These are phyloP conservation scores for Pyricularia grisea DNA, from an alignment of 2,329 filamentous ascomycete species.

Conservation along the genomic window DNA sequence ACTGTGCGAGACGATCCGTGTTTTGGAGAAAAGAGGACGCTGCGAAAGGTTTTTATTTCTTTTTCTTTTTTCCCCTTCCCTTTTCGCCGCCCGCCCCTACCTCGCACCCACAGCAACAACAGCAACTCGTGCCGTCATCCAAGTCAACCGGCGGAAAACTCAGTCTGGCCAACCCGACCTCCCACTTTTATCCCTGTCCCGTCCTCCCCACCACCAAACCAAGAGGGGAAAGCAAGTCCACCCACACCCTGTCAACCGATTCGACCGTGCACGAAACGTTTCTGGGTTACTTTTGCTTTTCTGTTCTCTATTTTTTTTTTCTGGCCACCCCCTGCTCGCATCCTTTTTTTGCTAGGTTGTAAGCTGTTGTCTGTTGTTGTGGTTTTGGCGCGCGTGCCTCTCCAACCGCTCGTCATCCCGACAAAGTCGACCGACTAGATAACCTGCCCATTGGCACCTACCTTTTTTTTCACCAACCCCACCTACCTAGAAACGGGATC, in stretches of 20 bases:
- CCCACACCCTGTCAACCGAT: background rate
- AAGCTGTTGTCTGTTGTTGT: background rate
- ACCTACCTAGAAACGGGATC: background rate
- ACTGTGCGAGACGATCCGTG: background rate
- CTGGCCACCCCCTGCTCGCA: background rate
- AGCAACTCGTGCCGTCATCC: background rate
- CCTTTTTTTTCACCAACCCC: background rate
- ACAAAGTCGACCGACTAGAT: background rate
- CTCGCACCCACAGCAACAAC: background rate
- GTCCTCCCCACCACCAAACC: background rate
- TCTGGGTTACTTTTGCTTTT: background rate
- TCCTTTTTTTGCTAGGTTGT: background rate
- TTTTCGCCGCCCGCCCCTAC: background rate
- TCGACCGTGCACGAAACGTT: background rate
- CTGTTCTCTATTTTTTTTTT: constrained; percentile 1
- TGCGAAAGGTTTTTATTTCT: background rate
- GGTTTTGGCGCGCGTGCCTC: background rate
- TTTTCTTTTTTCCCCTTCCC: background rate
- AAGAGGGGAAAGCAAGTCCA: background rate
- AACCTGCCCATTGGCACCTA: background rate
- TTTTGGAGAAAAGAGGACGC: background rate
- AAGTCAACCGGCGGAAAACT: background rate
- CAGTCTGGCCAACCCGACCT: background rate
- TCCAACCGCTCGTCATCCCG: background rate
- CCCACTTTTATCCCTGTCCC: background rate